Evolutionary conservation across 2,329 filamentous ascomycete genomes (phyloP), one percentile per base, ranked within the genome.

Genomic region (Aspergillus fumigatus): DNA sequence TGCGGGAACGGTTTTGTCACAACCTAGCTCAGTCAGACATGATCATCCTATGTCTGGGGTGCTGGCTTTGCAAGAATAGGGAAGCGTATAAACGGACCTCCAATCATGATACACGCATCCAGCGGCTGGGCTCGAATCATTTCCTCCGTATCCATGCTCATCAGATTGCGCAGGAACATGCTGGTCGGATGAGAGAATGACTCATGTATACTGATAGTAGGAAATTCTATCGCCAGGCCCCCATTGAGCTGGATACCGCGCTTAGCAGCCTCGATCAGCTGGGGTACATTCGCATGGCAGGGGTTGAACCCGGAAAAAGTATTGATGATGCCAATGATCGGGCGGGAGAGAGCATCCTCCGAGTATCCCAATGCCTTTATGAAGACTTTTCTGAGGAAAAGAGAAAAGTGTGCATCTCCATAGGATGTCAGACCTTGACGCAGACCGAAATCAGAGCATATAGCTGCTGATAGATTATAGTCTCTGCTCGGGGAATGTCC

Each of bases 101-200:
- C 87, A 62, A 90, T 86, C 61, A 88, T 77, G 14, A 88, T 80
- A 9, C 84, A 83, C 0, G 85, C 84, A 71, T 91, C 88, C 17
- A 88, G 79, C 0, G 88, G 88, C 70, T 90, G 88, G 0, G 87
- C 87, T 47, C 77, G 77, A 53, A 90, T 85, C 88, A 90, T 90
- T 75, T 90, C 88, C 69, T 90, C 88, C 0, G 88, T 90, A 66
- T 90, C 88, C 85, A 90, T 89, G 62, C 84, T 87, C 88, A 91
- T 90, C 55, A 90, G 66, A 61, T 90, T 90, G 32, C 88, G 73
- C 50, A 90, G 67, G 54, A 85, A 90, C 88, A 91, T 90, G 73
- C 87, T 89, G 4, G 88, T 90, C 2, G 88, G 88, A 48, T 80
- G 77, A 0, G 87, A 79, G 67, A 91, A 90, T 2, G 79, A 82